phyloP scores from a whole-genome alignment of 2,329 filamentous ascomycete genomes.

The Botrytis fabae region DNA sequence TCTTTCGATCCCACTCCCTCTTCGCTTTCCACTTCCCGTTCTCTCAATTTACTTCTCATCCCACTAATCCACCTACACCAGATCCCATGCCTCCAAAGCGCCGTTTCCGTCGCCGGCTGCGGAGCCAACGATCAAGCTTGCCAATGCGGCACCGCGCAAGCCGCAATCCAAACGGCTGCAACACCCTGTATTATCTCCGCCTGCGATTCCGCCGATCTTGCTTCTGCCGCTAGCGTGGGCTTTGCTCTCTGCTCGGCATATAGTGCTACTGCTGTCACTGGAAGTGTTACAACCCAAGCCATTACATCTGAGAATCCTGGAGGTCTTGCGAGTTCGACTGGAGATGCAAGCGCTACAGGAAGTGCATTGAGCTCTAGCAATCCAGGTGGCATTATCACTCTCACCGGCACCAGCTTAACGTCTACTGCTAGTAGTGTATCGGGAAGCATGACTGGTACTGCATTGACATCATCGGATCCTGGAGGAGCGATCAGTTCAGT shows the following conservation, averaged over 20 bases:
- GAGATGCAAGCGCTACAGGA: neutral
- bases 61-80: neutral
- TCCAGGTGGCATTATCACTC: neutral
- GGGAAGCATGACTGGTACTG: neutral
- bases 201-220: constrained; percentile 41
- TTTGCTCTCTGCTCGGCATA: constrained; percentile 39
- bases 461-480: neutral
- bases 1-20: neutral
- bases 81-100: constrained; percentile 41
- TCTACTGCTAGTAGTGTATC: neutral
- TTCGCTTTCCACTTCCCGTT: neutral
- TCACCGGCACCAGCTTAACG: neutral
- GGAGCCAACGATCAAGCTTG: constrained; percentile 43
- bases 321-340: neutral
- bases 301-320: neutral
- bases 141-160: constrained; percentile 41
- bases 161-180: constrained; percentile 41
- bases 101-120: constrained; percentile 44
- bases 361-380: neutral
- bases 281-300: neutral
- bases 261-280: constrained; percentile 18
- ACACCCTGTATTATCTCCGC: constrained; percentile 37
- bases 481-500: neutral
- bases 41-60: neutral
- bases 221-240: constrained; percentile 41